Conservation (phyloP, 352 stramenopile species). For the Globisporangium camurandrum region DNA sequence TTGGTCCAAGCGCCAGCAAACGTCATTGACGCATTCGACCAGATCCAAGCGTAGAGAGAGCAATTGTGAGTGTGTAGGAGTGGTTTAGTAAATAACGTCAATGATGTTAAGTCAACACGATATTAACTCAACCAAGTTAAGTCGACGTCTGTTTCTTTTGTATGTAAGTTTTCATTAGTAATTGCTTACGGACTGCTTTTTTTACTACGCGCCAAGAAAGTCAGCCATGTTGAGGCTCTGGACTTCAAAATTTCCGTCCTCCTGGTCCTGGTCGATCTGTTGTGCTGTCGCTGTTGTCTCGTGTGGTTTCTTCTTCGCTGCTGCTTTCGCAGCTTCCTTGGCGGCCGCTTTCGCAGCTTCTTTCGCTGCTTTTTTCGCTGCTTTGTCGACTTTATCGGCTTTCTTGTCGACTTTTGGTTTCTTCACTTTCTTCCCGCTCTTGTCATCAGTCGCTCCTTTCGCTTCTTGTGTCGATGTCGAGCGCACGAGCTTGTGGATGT, state of each 20-base stretch:
- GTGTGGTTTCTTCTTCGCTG: too few species aligned
- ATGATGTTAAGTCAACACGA: too few species aligned
- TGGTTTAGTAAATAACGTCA: too few species aligned
- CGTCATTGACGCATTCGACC: slow-evolving; percentile 85
- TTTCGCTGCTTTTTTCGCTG: slow-evolving; percentile 5
- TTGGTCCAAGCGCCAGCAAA: slow-evolving; percentile 93
- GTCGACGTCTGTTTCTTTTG: too few species aligned
- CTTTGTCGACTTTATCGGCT: slow-evolving; percentile 20
- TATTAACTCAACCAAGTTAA: too few species aligned
- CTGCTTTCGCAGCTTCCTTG: slow-evolving; percentile 28
- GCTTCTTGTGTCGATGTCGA: slow-evolving; percentile 57
- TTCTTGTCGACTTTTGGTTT: slow-evolving; percentile 32
- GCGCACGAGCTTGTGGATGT: slow-evolving; percentile 58
- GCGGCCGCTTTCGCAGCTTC: slow-evolving; percentile 5
- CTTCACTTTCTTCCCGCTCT: slow-evolving; percentile 13
- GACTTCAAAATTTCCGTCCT: slow-evolving; percentile 47
- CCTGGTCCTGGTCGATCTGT: too few species aligned
- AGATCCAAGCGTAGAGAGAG: too few species aligned
- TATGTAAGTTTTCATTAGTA: too few species aligned
- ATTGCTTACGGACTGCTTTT: too few species aligned
- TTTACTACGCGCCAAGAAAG: slow-evolving; percentile 39
- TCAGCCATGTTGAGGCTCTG: slow-evolving; percentile 72
- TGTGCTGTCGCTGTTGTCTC: too few species aligned
- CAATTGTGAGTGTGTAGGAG: too few species aligned
- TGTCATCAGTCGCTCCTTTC: slow-evolving; percentile 18